Evolutionary conservation across 2,329 filamentous ascomycete genomes (phyloP).

Genomic region (Amauroascus verrucosus): DNA sequence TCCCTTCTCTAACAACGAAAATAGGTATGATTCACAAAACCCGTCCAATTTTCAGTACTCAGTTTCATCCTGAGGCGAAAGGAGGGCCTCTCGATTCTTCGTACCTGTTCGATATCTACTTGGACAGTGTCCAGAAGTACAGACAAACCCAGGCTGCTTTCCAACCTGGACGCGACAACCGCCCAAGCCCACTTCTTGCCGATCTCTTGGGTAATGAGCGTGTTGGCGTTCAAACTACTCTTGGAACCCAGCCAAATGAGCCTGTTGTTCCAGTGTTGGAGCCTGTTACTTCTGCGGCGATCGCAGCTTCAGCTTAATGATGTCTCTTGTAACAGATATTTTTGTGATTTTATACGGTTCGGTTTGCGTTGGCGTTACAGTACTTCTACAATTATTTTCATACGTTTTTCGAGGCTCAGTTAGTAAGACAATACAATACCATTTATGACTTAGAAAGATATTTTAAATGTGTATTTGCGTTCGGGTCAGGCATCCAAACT

Average conservation of each 20-base stretch:
- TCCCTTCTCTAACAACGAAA: slow-evolving; percentile 8
- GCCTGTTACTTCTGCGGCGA: neutral
- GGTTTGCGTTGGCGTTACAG: neutral
- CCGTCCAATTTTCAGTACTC: slow-evolving; percentile 93
- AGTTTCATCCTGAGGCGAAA: slow-evolving; percentile 98
- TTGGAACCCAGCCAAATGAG: slow-evolving; percentile 30
- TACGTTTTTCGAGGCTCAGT: too few species aligned
- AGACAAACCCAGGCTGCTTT: slow-evolving; percentile 70
- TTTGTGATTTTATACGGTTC: neutral
- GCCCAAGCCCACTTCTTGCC: slow-evolving; percentile 75
- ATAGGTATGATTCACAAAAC: slow-evolving; percentile 81
- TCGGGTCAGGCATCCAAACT: too few species aligned
- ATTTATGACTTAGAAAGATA: too few species aligned
- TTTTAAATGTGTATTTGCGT: too few species aligned
- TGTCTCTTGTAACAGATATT: neutral
- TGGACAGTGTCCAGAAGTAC: slow-evolving; percentile 79
- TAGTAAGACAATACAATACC: too few species aligned
- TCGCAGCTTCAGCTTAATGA: slow-evolving; percentile 4
- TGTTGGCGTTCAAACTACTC: slow-evolving; percentile 70
- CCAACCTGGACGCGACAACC: slow-evolving; percentile 65
- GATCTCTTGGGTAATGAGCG: slow-evolving; percentile 90
- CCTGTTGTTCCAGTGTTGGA: neutral
- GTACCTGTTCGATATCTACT: slow-evolving; percentile 93
- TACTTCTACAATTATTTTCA: neutral
- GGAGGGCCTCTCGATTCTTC: slow-evolving; percentile 91